phyloP scores from a whole-genome alignment of 2,329 filamentous ascomycete species.

The Fusarium longipes region DNA sequence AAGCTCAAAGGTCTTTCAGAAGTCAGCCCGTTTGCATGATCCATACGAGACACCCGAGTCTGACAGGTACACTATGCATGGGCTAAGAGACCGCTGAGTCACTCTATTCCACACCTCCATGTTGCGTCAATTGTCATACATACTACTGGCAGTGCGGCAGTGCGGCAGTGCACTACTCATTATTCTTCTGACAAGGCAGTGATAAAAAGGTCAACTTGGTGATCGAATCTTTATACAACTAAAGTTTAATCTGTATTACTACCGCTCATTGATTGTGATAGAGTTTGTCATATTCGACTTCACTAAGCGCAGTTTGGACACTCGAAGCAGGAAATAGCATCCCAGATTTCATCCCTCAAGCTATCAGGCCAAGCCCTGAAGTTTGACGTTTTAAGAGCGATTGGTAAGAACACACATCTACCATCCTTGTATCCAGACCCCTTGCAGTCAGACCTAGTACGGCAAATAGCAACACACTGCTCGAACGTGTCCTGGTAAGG shows the following conservation, averaged over 20 bases:
- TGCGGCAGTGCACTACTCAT: not conserved
- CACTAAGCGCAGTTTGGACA: constrained; percentile 7
- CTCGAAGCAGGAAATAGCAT: constrained; percentile 6
- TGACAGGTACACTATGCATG: no score
- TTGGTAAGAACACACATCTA: not conserved
- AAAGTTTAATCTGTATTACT: not conserved
- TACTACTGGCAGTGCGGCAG: not conserved
- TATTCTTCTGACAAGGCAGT: no score
- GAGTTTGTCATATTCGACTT: no score
- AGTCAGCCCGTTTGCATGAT: not conserved
- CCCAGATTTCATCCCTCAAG: not conserved
- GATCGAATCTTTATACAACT: not conserved
- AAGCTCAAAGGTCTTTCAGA: accelerated
- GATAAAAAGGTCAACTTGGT: no score
- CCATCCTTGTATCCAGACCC: constrained; percentile 10
- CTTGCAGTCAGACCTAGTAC: not conserved
- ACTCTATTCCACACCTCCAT: not conserved
- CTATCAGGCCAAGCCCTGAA: not conserved
- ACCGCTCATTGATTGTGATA: not conserved
- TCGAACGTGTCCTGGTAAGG: not conserved
- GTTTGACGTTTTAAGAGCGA: not conserved
- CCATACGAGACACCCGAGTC: accelerated
- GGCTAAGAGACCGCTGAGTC: not conserved
- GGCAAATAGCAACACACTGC: constrained; percentile 10
- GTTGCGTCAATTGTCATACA: no score